phyloP scores from a whole-genome alignment of 305 asterid species.

The Fraxinus albicans region DNA sequence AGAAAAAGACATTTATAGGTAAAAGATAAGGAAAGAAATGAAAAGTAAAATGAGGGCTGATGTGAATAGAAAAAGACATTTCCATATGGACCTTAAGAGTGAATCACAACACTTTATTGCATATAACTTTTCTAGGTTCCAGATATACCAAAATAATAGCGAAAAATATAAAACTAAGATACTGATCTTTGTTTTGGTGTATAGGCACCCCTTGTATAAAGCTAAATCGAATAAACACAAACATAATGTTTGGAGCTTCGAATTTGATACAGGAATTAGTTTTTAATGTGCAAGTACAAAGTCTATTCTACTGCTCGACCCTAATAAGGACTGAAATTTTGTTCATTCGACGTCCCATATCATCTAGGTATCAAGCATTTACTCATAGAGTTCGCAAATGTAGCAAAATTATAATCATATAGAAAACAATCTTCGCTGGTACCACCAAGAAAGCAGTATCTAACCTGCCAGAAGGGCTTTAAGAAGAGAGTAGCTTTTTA shows the following conservation, averaged over 20 bases:
- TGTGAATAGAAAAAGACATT: constrained; percentile 23
- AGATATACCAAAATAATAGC: constrained; percentile 3
- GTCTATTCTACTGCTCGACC: background rate
- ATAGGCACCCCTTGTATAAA: background rate
- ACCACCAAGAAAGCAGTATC: background rate
- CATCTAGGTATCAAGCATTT: background rate
- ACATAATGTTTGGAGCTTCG: background rate
- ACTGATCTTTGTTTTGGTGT: background rate
- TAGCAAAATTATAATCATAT: background rate
- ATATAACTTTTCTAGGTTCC: constrained; percentile 35
- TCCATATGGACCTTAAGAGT: constrained; percentile 34
- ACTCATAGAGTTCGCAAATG: background rate
- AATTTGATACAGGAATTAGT: background rate
- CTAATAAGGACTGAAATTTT: background rate
- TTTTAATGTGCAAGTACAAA: background rate
- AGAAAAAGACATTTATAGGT: constrained; percentile 10
- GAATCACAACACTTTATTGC: constrained; percentile 31
- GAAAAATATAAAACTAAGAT: constrained; percentile 1
- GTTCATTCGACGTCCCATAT: background rate
- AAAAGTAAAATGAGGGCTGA: background rate
- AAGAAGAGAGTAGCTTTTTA: background rate
- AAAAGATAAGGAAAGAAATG: background rate
- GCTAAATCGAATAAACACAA: background rate
- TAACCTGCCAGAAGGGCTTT: background rate
- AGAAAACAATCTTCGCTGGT: background rate